phyloP scores from a whole-genome alignment of 345 rosid species.

The Corchorus olitorius region DNA sequence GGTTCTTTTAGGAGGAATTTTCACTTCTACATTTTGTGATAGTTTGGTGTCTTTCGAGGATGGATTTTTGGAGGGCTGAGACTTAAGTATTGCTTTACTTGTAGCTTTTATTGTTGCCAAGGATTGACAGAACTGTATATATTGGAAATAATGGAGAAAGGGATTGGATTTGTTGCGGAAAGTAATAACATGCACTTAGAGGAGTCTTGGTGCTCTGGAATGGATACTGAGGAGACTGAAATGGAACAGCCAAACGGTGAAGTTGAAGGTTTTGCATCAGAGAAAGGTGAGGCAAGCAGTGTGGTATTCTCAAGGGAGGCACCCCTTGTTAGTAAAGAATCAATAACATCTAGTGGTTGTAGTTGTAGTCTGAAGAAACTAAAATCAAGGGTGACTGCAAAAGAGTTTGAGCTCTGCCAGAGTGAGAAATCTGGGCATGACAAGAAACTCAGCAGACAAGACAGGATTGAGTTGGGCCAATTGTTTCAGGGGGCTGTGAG shows the following conservation, averaged over 20 bases:
- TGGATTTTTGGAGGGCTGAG: not conserved
- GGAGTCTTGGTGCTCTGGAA: constrained; percentile 42
- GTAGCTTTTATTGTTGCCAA: not conserved
- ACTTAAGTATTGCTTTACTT: not conserved
- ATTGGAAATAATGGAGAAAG: constrained; percentile 49
- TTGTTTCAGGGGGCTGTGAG: constrained; percentile 80
- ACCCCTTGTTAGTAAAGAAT: constrained; percentile 49
- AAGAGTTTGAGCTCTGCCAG: constrained; percentile 43
- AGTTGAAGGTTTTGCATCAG: constrained; percentile 33
- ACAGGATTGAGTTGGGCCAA: constrained; percentile 76
- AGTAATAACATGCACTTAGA: constrained; percentile 35
- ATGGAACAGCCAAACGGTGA: constrained; percentile 37
- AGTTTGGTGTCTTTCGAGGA: not conserved
- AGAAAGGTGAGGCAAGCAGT: constrained; percentile 53
- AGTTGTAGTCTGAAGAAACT: constrained; percentile 48
- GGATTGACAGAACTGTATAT: not conserved
- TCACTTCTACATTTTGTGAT: not conserved
- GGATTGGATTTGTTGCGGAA: constrained; percentile 19
- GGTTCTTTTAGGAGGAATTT: not conserved
- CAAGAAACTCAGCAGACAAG: constrained; percentile 71
- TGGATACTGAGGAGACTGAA: constrained; percentile 51
- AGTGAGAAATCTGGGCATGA: constrained; percentile 49
- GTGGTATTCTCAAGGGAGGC: constrained; percentile 69
- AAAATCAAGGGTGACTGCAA: constrained; percentile 25
- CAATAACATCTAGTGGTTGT: constrained; percentile 42